Conservation (phyloP, 225 moss, liverwort and hornwort species). For the Asterella californica region DNA sequence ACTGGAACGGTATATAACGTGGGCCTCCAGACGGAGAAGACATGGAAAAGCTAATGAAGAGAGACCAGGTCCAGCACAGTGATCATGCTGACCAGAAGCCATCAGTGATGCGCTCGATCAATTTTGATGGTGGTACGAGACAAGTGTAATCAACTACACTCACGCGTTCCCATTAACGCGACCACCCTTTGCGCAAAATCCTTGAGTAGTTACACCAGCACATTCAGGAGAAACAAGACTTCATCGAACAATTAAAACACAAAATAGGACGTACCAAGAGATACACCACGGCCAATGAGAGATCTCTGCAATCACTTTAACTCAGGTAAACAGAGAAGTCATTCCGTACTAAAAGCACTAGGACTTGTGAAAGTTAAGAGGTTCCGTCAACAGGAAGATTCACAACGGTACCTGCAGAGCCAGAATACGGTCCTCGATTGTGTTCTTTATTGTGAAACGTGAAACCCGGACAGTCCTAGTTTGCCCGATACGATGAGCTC, state of each 20-base stretch:
- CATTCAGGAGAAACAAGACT: no score
- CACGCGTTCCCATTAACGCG: no score
- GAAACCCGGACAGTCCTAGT: constrained; percentile 88
- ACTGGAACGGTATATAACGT: not conserved
- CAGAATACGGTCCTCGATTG: constrained; percentile 92
- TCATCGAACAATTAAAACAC: no score
- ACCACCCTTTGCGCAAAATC: no score
- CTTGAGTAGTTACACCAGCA: no score
- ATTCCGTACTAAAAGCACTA: not conserved
- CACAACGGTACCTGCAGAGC: constrained; percentile 63
- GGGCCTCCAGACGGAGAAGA: not conserved
- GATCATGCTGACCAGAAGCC: no score
- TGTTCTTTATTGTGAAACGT: constrained; percentile 91
- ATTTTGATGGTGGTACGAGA: no score
- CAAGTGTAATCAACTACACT: no score
- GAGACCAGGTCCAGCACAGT: no score
- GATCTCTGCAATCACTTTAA: not conserved
- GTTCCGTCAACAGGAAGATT: not conserved
- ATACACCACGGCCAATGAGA: not conserved
- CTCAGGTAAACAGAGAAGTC: not conserved
- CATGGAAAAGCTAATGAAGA: no score
- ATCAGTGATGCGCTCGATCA: no score
- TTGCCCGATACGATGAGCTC: constrained; percentile 98
- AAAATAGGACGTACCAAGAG: no score
- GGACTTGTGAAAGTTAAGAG: not conserved